Evolutionary conservation across 805 yeast species (phyloP), one percentile per base, ranked within the genome.

Genomic region (Myxozyma mucilagina): DNA sequence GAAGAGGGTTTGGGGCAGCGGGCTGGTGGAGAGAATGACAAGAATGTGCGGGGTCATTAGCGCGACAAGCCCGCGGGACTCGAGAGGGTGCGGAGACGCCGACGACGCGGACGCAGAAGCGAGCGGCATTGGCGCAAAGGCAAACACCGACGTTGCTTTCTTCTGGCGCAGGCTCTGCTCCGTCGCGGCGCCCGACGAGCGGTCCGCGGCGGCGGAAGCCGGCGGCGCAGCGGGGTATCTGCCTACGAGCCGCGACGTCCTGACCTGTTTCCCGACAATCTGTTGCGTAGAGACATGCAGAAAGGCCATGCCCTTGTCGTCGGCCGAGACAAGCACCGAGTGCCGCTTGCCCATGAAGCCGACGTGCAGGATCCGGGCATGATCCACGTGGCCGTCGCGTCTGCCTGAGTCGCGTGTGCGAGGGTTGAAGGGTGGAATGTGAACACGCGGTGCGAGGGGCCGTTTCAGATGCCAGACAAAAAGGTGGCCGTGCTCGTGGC

Each of bases 241-340:
- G 0, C 93, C 93, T 32, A 84, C 68, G 5, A 88, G 67, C 47
- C 84, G 77, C 57, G 78, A 78, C 1, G 87, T 77, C 1, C 74
- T 73, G 36, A 79, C 77, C 53, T 77, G 77, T 57, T 75, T 78
- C 1, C 85, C 84, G 52, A 87, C 69, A 10, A 90, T 73, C 41
- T 84, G 79, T 59, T 86, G 79, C 48, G 80, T 76, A 0, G 87
- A 87, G 68, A 82, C 82, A 71, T 92, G 97, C 64, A 77, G 79
- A 55, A 86, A 77, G 6, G 87, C 79, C 63, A 83, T 71, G 0
- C 92, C 91, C 11, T 75, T 69, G 10, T 75, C 73, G 68, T 87
- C 90, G 1, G 83, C 75, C 16, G 85, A 80, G 2, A 84, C 73
- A 1, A 87, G 62, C 2, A 83, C 80, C n/a, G 89, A 78, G 57